Conservation (phyloP, 1,284 basidiomycete genomes). For the Exobasidium rhododendri region DNA sequence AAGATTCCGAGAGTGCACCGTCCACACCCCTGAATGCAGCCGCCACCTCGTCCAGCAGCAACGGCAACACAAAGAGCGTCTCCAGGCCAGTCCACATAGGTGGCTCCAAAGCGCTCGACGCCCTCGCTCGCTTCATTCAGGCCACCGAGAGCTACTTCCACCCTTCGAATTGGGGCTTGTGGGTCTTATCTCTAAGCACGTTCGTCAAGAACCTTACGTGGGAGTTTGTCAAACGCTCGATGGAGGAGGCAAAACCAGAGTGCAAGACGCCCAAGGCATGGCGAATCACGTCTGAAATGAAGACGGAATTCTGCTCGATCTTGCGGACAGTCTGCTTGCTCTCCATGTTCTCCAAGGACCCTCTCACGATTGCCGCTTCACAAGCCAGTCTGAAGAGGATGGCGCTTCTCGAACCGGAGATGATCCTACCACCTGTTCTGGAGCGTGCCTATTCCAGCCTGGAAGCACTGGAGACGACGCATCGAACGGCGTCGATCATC, state of each 20-base stretch:
- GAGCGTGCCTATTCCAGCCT: conserved; percentile 87
- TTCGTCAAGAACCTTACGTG: conserved; percentile 77
- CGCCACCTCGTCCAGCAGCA: conserved; percentile 20
- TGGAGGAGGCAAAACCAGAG: conserved; percentile 71
- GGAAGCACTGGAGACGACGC: conserved; percentile 64
- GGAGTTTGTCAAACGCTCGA: conserved; percentile 63
- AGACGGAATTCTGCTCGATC: conserved; percentile 74
- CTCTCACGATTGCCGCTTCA: conserved; percentile 58
- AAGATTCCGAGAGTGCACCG: conserved; percentile 63
- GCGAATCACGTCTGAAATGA: conserved; percentile 77
- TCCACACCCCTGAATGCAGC: conserved; percentile 22
- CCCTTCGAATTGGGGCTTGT: conserved; percentile 59
- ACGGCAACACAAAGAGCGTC: conserved; percentile 42
- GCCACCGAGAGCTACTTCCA: conserved; percentile 92
- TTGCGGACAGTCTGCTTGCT: conserved; percentile 84
- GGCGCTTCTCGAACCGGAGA: conserved; percentile 75
- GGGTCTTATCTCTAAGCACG: conserved; percentile 67
- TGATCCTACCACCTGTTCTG: conserved; percentile 87
- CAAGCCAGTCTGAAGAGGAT: conserved; percentile 63
- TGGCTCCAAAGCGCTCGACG: conserved; percentile 84
- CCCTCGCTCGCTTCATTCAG: conserved; percentile 81
- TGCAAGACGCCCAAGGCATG: conserved; percentile 76
- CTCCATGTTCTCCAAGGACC: conserved; percentile 87
- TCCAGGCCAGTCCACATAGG: conserved; percentile 66
- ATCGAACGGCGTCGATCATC: conserved; percentile 62